Evolutionary conservation across 208 protist species (phyloP).

Genomic region (Zelonia costaricensis): DNA sequence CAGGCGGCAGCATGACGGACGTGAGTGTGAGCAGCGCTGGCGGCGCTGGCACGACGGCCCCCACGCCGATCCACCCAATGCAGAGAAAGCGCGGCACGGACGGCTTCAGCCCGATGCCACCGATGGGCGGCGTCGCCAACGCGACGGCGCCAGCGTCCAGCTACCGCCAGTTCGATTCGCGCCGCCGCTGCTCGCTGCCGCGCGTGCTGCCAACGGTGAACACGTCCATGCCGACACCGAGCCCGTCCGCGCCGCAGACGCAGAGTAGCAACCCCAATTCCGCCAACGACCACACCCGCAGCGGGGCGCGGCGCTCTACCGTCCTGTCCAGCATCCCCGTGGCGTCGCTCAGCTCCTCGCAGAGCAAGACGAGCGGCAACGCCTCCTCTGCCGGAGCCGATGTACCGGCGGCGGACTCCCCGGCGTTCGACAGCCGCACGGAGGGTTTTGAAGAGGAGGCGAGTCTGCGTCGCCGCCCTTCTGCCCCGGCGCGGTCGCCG

Average conservation of each 20-base stretch:
- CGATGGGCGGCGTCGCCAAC: background rate
- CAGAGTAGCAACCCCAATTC: background rate
- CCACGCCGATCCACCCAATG: background rate
- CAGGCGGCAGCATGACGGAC: background rate
- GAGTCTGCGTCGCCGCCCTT: too few species aligned
- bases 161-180: slow-evolving; percentile 11
- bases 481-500: too few species aligned
- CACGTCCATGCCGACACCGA: background rate
- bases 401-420: too few species aligned
- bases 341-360: too few species aligned
- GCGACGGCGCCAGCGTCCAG: too few species aligned
- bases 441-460: too few species aligned
- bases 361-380: too few species aligned
- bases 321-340: background rate
- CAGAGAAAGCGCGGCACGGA: slow-evolving; percentile 4
- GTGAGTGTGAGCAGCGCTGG: background rate
- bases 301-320: background rate
- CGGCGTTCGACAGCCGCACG: too few species aligned
- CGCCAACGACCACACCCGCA: background rate
- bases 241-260: background rate
- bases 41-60: background rate
- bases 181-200: slow-evolving; percentile 9
- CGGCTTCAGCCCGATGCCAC: background rate
- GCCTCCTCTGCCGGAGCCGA: too few species aligned
- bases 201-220: slow-evolving; percentile 2